Base-by-base conservation (phyloP, 805 yeast genomes). In the Lipomyces mesembrius region DNA sequence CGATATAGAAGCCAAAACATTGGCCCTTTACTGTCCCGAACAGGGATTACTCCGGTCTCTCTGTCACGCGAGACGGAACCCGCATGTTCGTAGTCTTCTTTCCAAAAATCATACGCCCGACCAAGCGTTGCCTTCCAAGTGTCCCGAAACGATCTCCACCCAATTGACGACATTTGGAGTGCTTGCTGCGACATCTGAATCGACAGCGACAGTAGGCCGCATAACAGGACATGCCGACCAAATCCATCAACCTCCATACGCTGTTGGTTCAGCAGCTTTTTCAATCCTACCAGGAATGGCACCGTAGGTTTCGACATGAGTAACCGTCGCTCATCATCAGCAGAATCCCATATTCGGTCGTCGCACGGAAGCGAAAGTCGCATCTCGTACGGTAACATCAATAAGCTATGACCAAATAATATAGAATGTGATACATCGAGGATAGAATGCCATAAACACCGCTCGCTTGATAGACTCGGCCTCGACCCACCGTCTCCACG, bases 401-500 rank as follows among this genome's bases (percentile, higher is more conserved):
- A 72, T 72, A 85, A 79, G 65, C 88, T 85, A 77, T 91, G 96
- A 3, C 96, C 90, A 76, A 89, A 91, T 57, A 90, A 83, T 12
- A 89, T 85, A 46, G 92, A 89, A 79, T 92, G 96, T 1, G 88
- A 83, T 1, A 89, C 87, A 77, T 91, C 97, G 73, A 89, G 81
- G 74, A 89, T 89, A 75, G n/a, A 91, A 92, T 11, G 96, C 92
- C 85, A 90, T 86, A 67, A 88, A 85, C 0, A 96, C 90, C 0
- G 89, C 83, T 64, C 97, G 78, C 75, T 91, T 91, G 82, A 89
- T 81, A 51, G 88, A 84, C 76, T 91, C 97, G 49, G 86, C 85
- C 64, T 90, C 91, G 11, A 91, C 88, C 97, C 97, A 92, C 69
- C 83, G 81, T 77, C 81, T 72, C 84, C 86, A 83, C 73, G 87